Conservation (phyloP, 202 grass and related monocot genomes). For the Cymbopogon flexuosus region DNA sequence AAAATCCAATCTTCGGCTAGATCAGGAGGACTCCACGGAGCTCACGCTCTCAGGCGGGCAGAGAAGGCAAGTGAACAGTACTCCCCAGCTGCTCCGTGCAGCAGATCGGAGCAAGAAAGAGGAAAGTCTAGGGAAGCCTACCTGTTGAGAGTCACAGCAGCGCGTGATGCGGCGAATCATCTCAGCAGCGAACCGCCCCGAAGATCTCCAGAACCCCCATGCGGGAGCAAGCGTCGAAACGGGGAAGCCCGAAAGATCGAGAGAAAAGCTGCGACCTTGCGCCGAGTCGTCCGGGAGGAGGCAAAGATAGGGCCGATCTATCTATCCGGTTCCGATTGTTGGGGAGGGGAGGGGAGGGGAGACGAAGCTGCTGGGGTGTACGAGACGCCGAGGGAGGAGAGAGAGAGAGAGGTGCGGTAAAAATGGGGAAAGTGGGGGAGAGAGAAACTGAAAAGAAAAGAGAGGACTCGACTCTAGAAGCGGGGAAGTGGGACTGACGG, state of each 20-base stretch:
- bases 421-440: slow-evolving; percentile 31
- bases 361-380: slow-evolving; percentile 22
- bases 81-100: not conserved
- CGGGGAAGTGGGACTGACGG: not conserved
- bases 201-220: slow-evolving; percentile 34
- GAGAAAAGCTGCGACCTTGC: not conserved
- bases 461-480: not conserved
- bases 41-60: not conserved
- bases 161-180: slow-evolving; percentile 36
- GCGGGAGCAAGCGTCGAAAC: not conserved
- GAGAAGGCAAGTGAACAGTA: slow-evolving; percentile 13
- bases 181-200: slow-evolving; percentile 32
- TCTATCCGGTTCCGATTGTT: slow-evolving; percentile 42
- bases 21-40: slow-evolving; percentile 7
- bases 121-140: not conserved
- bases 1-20: slow-evolving; percentile 8
- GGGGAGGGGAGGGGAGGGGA: slow-evolving; percentile 2
- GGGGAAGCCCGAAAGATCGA: not conserved
- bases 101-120: slow-evolving; percentile 19
- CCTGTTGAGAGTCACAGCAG: slow-evolving; percentile 34
- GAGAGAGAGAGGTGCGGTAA: slow-evolving; percentile 12
- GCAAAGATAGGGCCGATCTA: slow-evolving; percentile 43
- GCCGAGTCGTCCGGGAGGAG: not conserved
- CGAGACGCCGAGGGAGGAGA: not conserved
- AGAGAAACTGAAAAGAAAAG: not conserved